A percentile compares a stretch with the other conserved stretches of the same genome.
Evolutionary conservation across 805 yeast species (phyloP).

Genomic region (Grigorovia yakushimaensis): DNA sequence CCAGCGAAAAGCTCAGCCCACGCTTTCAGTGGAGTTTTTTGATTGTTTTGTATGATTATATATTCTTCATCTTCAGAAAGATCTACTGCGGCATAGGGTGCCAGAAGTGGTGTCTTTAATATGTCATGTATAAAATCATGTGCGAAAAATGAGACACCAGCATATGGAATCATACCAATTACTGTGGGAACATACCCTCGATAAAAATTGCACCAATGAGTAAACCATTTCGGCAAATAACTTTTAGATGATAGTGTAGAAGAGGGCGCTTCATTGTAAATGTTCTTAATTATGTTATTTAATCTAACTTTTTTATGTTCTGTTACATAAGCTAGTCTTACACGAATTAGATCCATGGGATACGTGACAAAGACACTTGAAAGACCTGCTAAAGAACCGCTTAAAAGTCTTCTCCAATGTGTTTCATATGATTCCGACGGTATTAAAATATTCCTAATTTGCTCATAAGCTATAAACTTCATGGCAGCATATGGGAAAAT

Average conservation of each 20-base stretch:
- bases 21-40: slow-evolving; percentile 59
- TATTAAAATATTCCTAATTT: slow-evolving; percentile 68
- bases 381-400: slow-evolving; percentile 88
- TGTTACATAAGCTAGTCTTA: slow-evolving; percentile 85
- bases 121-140: slow-evolving; percentile 88
- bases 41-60: slow-evolving; percentile 12
- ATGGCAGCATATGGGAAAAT: slow-evolving; percentile 96
- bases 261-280: slow-evolving; percentile 26
- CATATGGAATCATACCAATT: slow-evolving; percentile 93
- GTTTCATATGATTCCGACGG: slow-evolving; percentile 72
- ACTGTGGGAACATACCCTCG: slow-evolving; percentile 92
- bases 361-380: slow-evolving; percentile 81
- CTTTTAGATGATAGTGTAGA: slow-evolving; percentile 26
- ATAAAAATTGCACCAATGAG: slow-evolving; percentile 57
- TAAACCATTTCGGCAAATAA: slow-evolving; percentile 29
- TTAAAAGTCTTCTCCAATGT: slow-evolving; percentile 64
- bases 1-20: slow-evolving; percentile 95
- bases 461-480: slow-evolving; percentile 94
- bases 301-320: slow-evolving; percentile 26
- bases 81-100: slow-evolving; percentile 40
- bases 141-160: slow-evolving; percentile 93
- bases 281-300: slow-evolving; percentile 20
- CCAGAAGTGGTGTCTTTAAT: slow-evolving; percentile 51
- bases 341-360: slow-evolving; percentile 85
- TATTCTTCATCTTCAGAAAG: slow-evolving; percentile 16